A percentile compares a stretch with the other conserved stretches of the same genome.
Evolutionary conservation across 75 land plant species (phyloP).

Genomic region (Selaginella tamariscina): DNA sequence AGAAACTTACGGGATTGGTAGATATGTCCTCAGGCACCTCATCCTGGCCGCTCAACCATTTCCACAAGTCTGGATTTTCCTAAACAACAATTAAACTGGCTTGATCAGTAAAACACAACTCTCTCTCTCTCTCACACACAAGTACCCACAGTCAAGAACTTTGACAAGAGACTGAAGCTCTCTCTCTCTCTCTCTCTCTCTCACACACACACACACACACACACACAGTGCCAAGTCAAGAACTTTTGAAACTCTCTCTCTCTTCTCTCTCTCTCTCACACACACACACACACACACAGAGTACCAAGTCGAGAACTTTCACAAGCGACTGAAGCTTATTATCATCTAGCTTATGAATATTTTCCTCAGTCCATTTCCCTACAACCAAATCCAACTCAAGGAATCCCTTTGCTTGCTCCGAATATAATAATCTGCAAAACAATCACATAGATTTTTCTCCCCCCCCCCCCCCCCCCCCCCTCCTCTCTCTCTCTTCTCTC

Average conservation of each 20-base stretch:
- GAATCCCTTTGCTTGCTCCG: slow-evolving; percentile 79
- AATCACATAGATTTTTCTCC: neutral
- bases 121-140: slow-evolving; percentile 33
- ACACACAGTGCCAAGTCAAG: too few species aligned
- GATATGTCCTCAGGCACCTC: slow-evolving; percentile 48
- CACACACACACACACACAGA: too few species aligned
- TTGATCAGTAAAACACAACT: neutral
- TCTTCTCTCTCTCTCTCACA: too few species aligned
- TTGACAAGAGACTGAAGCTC: slow-evolving; percentile 51
- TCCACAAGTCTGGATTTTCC: slow-evolving; percentile 97
- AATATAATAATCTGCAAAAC: slow-evolving; percentile 48
- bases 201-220: too few species aligned
- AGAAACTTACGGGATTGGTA: slow-evolving; percentile 53
- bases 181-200: too few species aligned
- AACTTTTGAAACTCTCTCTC: too few species aligned
- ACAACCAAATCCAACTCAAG: slow-evolving; percentile 88
- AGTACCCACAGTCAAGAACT: slow-evolving; percentile 65
- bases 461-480: too few species aligned
- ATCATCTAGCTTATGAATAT: slow-evolving; percentile 58
- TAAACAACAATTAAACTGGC: slow-evolving; percentile 12
- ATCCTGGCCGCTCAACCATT: slow-evolving; percentile 79
- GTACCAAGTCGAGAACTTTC: slow-evolving; percentile 69
- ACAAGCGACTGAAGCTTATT: slow-evolving; percentile 45
- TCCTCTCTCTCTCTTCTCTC: too few species aligned
- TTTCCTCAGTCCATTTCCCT: slow-evolving; percentile 87